Evolutionary conservation across 2,329 filamentous ascomycete genomes (phyloP).

Genomic region (Juglanconis oblonga): DNA sequence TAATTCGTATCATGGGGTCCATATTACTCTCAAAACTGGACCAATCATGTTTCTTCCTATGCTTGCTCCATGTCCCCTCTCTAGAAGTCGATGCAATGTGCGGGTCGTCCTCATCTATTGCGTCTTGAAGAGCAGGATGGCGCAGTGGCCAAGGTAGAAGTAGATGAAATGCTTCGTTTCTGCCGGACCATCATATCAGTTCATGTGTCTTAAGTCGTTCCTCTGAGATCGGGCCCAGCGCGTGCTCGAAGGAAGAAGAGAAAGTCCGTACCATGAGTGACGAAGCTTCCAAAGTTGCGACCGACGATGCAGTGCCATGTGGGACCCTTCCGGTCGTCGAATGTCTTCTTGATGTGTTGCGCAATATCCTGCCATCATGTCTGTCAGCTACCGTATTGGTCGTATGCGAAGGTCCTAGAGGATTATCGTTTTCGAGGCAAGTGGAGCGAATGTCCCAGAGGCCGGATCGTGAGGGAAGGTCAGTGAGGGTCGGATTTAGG

Average conservation of each 20-base stretch:
- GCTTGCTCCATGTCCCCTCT: neutral
- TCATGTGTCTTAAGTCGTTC: neutral
- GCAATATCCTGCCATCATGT: conserved; percentile 71
- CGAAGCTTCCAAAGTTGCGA: conserved; percentile 97
- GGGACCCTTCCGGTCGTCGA: conserved; percentile 93
- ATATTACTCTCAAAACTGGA: neutral
- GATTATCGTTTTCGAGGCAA: neutral
- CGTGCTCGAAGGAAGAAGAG: neutral
- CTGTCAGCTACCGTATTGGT: conserved; percentile 8
- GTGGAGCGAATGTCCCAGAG: neutral
- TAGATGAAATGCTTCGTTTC: conserved; percentile 99
- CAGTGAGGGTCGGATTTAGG: neutral
- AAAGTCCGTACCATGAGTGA: conserved; percentile 77
- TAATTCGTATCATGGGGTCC: neutral
- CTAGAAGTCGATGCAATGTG: neutral
- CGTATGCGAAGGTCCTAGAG: neutral
- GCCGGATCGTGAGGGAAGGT: neutral
- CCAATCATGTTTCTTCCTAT: neutral
- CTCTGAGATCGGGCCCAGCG: neutral
- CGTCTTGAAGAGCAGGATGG: conserved; percentile 98
- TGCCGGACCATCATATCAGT: conserved; percentile 35
- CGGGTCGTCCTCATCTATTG: conserved; percentile 55
- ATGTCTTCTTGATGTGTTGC: conserved; percentile 93
- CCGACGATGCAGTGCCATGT: conserved; percentile 99
- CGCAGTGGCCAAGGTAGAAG: conserved; percentile 98